A percentile compares a stretch with the other conserved stretches of the same genome.
Evolutionary conservation across 768 basidiomycete genomes (phyloP).

Genomic region (Agaricus subrufescens): DNA sequence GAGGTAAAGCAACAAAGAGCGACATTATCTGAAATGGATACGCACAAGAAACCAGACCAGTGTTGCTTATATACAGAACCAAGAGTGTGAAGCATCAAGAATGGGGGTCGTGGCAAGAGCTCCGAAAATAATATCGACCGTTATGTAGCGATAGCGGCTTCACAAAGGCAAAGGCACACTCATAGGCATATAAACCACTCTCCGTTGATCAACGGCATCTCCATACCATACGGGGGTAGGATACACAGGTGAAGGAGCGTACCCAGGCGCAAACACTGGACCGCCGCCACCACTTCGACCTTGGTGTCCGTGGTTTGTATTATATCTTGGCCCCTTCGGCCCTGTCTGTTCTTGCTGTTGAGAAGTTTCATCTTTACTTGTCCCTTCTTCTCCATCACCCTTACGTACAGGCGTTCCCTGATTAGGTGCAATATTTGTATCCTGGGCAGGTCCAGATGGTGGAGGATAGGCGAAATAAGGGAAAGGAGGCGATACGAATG

Average conservation of each 20-base stretch:
- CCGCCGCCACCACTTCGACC: neutral
- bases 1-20: too few species aligned
- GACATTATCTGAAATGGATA: too few species aligned
- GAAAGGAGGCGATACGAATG: slow-evolving; percentile 2
- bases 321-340: neutral
- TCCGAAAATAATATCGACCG: too few species aligned
- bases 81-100: too few species aligned
- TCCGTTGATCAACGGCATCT: neutral
- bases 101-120: too few species aligned
- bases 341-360: neutral
- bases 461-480: slow-evolving; percentile 5
- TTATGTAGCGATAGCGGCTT: too few species aligned
- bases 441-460: neutral
- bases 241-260: neutral
- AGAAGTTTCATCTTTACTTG: neutral
- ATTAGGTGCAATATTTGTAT: neutral
- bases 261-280: slow-evolving; percentile 1
- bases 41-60: too few species aligned
- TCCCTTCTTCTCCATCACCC: neutral
- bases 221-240: neutral
- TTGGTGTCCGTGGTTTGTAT: too few species aligned
- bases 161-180: too few species aligned
- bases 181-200: slow-evolving; percentile 6
- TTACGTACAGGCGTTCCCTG: slow-evolving; percentile 1
- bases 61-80: too few species aligned